Percentiles rank a stretch among this genome's conserved stretches.
Evolutionary conservation across 2,329 filamentous ascomycete species (phyloP).

Genomic region (Fusarium sp.): DNA sequence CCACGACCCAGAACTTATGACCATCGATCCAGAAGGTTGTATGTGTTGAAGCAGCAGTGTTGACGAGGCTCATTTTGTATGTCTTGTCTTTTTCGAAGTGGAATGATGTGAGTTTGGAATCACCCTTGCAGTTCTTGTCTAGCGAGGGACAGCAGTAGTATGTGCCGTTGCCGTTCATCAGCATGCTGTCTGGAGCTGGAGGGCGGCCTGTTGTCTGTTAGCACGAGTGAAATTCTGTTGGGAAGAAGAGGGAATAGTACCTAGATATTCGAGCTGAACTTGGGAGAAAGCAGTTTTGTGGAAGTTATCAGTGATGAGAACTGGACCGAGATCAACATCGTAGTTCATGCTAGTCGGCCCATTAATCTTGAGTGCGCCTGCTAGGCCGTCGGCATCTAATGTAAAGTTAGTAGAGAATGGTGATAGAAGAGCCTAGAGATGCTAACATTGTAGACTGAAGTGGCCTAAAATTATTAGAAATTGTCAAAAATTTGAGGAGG

Average conservation of each 20-base stretch:
- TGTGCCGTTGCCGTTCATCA: slow-evolving; percentile 2
- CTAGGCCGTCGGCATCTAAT: neutral
- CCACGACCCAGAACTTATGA: slow-evolving; percentile 2
- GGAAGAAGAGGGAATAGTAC: rapidly evolving
- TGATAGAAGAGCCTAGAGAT: neutral
- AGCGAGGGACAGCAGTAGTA: neutral
- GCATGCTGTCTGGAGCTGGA: slow-evolving; percentile 1
- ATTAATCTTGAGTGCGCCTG: neutral
- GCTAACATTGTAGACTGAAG: slow-evolving; percentile 4
- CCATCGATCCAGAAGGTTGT: slow-evolving; percentile 1
- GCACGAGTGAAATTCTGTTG: rapidly evolving
- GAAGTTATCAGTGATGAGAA: slow-evolving; percentile 3
- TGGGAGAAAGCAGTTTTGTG: slow-evolving; percentile 1
- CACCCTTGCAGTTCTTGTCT: neutral
- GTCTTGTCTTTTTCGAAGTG: neutral
- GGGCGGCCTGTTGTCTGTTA: neutral
- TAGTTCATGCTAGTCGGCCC: neutral
- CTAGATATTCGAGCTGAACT: neutral
- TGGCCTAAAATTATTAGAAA: neutral
- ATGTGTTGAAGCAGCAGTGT: neutral
- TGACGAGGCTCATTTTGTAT: slow-evolving; percentile 8
- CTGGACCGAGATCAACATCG: neutral
- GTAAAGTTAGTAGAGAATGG: neutral
- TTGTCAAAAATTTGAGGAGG: rapidly evolving
- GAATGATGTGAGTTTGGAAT: neutral